Percentiles rank a stretch among this genome's conserved stretches.
Evolutionary conservation across 2,329 filamentous ascomycete genomes (phyloP).

Genomic region (Cladosporium velox): DNA sequence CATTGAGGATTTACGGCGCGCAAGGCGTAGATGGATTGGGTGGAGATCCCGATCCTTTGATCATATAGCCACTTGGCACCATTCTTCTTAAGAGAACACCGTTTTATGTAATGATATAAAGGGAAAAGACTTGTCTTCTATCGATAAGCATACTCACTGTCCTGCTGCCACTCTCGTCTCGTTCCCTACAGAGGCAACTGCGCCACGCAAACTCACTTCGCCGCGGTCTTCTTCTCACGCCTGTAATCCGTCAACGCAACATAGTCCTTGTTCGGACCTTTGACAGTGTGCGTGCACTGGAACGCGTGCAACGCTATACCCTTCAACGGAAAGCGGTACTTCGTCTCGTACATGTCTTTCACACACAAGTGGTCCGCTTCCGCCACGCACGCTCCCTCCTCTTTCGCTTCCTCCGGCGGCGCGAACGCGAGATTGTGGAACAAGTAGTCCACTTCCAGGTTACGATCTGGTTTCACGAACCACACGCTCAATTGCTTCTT

Average conservation of each 20-base stretch:
- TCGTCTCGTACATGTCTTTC: slow-evolving; percentile 69
- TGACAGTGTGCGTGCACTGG: slow-evolving; percentile 65
- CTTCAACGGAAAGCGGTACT: slow-evolving; percentile 65
- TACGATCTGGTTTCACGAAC: slow-evolving; percentile 67
- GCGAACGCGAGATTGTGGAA: slow-evolving; percentile 70
- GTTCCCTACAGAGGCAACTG: background rate
- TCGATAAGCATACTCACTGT: background rate
- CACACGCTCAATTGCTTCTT: slow-evolving; percentile 67
- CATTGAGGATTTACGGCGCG: slow-evolving; percentile 39
- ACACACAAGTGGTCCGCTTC: slow-evolving; percentile 69
- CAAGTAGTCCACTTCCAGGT: slow-evolving; percentile 65
- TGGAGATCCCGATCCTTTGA: slow-evolving; percentile 27
- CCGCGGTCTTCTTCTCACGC: slow-evolving; percentile 21
- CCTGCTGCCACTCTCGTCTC: background rate
- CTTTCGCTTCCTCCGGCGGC: slow-evolving; percentile 38
- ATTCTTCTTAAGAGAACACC: background rate
- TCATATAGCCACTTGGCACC: slow-evolving; percentile 22
- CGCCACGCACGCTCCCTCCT: slow-evolving; percentile 59
- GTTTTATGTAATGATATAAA: slow-evolving; percentile 7
- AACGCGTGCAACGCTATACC: slow-evolving; percentile 61
- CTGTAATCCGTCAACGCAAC: slow-evolving; percentile 43
- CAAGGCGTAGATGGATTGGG: slow-evolving; percentile 28
- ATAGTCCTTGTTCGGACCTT: slow-evolving; percentile 75
- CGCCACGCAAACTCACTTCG: background rate
- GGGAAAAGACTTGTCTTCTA: background rate